Base-by-base conservation (phyloP, 2,329 filamentous ascomycete species). In the Sporothrix phasma region DNA sequence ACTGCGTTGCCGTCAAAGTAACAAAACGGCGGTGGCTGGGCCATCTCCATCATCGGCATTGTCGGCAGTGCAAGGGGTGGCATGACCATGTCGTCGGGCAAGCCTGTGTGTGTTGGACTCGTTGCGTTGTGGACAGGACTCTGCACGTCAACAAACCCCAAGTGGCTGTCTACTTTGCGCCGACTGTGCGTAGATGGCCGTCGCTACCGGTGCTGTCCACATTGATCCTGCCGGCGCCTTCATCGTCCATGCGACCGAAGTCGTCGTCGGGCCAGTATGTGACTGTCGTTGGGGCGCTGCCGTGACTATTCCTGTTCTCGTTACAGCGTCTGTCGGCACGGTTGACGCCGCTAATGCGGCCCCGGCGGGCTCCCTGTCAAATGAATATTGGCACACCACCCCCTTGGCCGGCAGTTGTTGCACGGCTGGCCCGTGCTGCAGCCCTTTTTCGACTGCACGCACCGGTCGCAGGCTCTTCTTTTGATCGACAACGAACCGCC, bases 371-470 rank as follows among this genome's bases (percentile, higher is more conserved):
- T 22, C 29, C 19, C 19, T 17, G 4, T 3, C 43, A 47, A 59
- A 34, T 13, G 54, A 53, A 39, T 64, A 64, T n/a, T 17, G 15
- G 22, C 63, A 64, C 17, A 26, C 11, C 19, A 56, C 24, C 0
- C 24, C 26, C 39, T 26, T 61, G 5, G 19, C 13, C 31, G 58
- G 47, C 63, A 64, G 15, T 56, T 61, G n/a, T 5, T 15, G n/a
- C 63, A 64, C 5, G 63, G 63, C 39, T 56, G 63, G 1, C 29
- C 63, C 4, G 63, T 29, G n/a, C 47, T 61, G 58, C 63, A 64
- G 3, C 56, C 63, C 22, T 56, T 54, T 11, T 64, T 64, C 7
- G 53, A 49, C 17, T 43, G 63, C 8, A 64, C 63, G 15, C 63
- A 64, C 1, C 47, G 56, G 49, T 64, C 63, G 31, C 63, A 64